Base-by-base conservation (phyloP, 768 basidiomycete genomes). In the Hygrophorus pudorinus region DNA sequence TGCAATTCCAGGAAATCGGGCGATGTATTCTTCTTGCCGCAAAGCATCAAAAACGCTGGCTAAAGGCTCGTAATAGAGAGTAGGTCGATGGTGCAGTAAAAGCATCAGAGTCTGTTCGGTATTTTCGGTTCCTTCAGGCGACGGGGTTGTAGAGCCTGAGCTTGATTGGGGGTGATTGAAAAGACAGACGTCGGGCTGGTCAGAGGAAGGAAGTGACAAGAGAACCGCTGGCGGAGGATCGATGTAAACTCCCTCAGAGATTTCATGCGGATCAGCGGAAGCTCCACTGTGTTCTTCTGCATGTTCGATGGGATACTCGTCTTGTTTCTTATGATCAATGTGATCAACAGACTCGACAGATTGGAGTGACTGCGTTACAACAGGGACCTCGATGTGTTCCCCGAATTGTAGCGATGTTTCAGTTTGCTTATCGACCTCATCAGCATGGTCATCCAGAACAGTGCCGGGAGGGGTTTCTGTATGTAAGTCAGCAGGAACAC, bases 21-120 rank as follows among this genome's bases (percentile, higher is more conserved):
- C 62, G 24, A 85, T 55, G 44, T 64, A 57, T 38, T 75, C 71
- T 45, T 86, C 81, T 53, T 74, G 70, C 24, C 83, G 80, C 34
- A 89, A 62, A 45, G 79, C 81, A 44, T 80, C 80, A 53, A 88
- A 87, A 14, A 87, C 74, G 45, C 62, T 67, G 34, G 72, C 74
- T 37, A 89, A 56, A 21, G 85, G 78, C 56, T 87, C 85, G 52
- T 87, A 88, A 59, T 85, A 89, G 5, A 88, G 65, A 3, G 77
- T 82, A 2, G 85, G 84, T 13, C 64, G 70, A 46, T 76, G 65
- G 37, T 76, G 71, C 46, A 89, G 68, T 38, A 88, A 62, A 5
- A 85, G 56, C n/a, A 61, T 56, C 27, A 61, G 49, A 39, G 51
- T 53, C 33, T 56, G 55, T 33, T 47, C 31, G 37, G 41, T 33